Base-by-base conservation (phyloP, 495 filamentous ascomycete species). In the Haplographium delicatum region DNA sequence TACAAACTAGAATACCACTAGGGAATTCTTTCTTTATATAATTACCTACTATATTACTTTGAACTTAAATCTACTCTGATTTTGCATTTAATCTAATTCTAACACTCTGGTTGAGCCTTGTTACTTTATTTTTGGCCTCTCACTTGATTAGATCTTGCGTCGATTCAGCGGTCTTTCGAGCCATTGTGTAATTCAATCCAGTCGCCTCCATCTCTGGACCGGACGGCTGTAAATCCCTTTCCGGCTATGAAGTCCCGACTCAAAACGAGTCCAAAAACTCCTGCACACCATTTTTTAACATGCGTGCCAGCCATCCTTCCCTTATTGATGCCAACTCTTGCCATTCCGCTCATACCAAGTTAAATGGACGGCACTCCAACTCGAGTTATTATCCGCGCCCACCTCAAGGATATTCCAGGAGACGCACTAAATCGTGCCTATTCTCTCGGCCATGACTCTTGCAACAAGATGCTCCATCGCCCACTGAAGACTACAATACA, bases 361-460 rank as follows among this genome's bases (percentile, higher is more conserved):
- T 9, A 31, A 44, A 51, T 51, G 48, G 35, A 16, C 19, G 33
- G 25, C 16, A n/a, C 30, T 35, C 48, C 48, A 44, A 11, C 25
- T 9, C 48, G 48, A 51, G 38, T 51, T 31, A 44, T 51, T 24
- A 51, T 51, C 27, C 37, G 48, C 9, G 48, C 26, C 24, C 38
- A 31, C 27, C 25, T 51, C n/a, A 34, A 13, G 18, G 48, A 51
- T 24, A 51, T 51, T 24, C 48, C 48, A 34, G 38, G 4, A 33
- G 8, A 44, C 11, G 25, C 39, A 19, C 8, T 20, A 18, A 26
- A 30, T 22, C 24, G 48, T 1, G 22, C 23, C 2, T 44, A 31
- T 43, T 26, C 26, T 43, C 48, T 51, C 27, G 48, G 48, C n/a
- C 23, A 39, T 28, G 48, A 51, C 25, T 43, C 44, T 51, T 43